Base-by-base conservation (phyloP, 331 rosid genomes). In the Pyracantha coccinea region DNA sequence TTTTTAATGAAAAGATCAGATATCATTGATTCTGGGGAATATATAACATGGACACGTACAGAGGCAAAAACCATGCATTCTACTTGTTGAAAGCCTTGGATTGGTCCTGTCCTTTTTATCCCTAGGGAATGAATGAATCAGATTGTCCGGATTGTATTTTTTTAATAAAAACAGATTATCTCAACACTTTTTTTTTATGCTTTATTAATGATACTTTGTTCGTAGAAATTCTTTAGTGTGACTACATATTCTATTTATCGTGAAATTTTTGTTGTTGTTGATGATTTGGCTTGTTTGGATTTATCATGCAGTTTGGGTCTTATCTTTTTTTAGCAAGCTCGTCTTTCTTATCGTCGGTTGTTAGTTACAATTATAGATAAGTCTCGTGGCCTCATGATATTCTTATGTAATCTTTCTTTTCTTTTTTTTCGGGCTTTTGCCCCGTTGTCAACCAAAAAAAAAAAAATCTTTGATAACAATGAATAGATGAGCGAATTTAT, bases 61-160 rank as follows among this genome's bases (percentile, higher is more conserved):
- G 9, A 31, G 23, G 27, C 57, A 68, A 62, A 35, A 38, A 71
- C 74, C 77, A 73, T 71, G 83, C 66, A 70, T 78, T 35, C 41
- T 8, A 35, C 72, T 86, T 72, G 78, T 21, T 71, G 52, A 38
- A 75, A 85, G 53, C 77, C 75, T 83, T 80, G 79, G 28, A 47
- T 69, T 67, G 52, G 44, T 80, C 53, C 12, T 75, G 62, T 70
- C 33, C 72, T 29, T 76, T 81, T 27, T 80, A 72, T 80, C 79
- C 72, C 66, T n/a, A 61, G 24, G 77, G 83, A 75, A 74, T 38
- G 78, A 60, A 59, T 44, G 77, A 82, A 80, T 83, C 84, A 74
- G 76, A 65, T 67, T 68, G 70, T 65, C 65, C 70, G 13, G 75
- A 79, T 77, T 72, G 78, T 27, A 78, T 62, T 75, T 79, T 87